phyloP scores from a whole-genome alignment of 345 rosid genomes.

The Acer negundo region DNA sequence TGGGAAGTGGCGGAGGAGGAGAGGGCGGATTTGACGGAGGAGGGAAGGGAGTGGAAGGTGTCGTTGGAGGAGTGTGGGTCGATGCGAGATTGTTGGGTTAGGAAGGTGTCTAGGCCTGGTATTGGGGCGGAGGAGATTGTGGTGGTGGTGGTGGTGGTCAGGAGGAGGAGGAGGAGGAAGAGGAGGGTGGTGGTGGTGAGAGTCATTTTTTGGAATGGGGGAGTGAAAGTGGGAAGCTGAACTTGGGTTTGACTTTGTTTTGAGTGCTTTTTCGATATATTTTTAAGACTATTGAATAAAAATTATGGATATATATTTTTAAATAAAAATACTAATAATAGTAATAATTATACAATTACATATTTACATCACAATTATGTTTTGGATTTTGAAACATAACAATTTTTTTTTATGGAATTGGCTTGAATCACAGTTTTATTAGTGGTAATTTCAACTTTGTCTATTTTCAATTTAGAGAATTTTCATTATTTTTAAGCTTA shows the following conservation, averaged over 20 bases:
- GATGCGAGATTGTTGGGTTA: slow-evolving; percentile 47
- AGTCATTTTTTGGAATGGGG: slow-evolving; percentile 24
- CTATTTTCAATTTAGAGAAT: too few relatives aligned
- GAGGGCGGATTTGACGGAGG: slow-evolving; percentile 56
- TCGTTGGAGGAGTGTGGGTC: slow-evolving; percentile 78
- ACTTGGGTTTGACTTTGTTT: neutral
- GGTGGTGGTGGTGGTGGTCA: slow-evolving; percentile 13
- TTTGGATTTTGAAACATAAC: too few relatives aligned
- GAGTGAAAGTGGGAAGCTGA: neutral
- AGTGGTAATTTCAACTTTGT: too few relatives aligned
- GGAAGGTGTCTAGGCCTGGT: slow-evolving; percentile 63
- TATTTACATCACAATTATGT: too few relatives aligned
- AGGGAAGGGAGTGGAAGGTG: slow-evolving; percentile 56
- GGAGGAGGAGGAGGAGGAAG: slow-evolving; percentile 25
- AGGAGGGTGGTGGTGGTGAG: slow-evolving; percentile 23
- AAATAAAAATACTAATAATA: too few relatives aligned
- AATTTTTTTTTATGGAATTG: too few relatives aligned
- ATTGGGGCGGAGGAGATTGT: slow-evolving; percentile 34
- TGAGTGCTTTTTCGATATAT: neutral
- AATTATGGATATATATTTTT: too few relatives aligned
- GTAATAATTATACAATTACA: too few relatives aligned
- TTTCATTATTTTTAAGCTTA: too few relatives aligned
- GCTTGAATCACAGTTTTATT: too few relatives aligned
- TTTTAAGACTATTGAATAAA: too few relatives aligned
- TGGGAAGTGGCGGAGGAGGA: slow-evolving; percentile 31